A percentile compares a stretch with the other conserved stretches of the same genome.
These are phyloP conservation scores for Phaeotremella skinneri DNA, from an alignment of 768 basidiomycete genomes.

Conservation along the genomic window DNA sequence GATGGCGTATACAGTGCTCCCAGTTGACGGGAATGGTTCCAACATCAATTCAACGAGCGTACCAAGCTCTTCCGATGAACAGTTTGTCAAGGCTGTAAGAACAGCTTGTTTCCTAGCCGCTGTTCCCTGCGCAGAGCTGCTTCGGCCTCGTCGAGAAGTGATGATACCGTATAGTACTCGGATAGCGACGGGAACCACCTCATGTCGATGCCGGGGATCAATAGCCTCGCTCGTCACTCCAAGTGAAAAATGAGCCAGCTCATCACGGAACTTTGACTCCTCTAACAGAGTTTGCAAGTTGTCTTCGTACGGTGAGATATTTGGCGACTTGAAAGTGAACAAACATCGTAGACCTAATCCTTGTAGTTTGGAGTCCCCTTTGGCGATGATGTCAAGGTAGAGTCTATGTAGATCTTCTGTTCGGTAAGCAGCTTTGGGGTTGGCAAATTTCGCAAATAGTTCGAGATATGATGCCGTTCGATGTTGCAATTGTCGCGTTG, in stretches of 20 bases:
- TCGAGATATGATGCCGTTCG: constrained; percentile 70
- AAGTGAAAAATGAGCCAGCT: constrained; percentile 70
- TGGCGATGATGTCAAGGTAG: constrained; percentile 73
- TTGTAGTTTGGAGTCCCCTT: constrained; percentile 79
- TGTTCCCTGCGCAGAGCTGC: constrained; percentile 59
- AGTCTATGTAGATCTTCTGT: constrained; percentile 64
- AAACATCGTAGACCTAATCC: constrained; percentile 71
- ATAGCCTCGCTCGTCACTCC: constrained; percentile 57
- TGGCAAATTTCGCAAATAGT: constrained; percentile 82
- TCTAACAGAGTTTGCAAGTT: constrained; percentile 71
- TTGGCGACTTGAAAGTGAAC: constrained; percentile 72
- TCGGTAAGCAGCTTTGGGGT: constrained; percentile 82
- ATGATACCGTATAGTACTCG: constrained; percentile 83
- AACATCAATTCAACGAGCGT: constrained; percentile 86
- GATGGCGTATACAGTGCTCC: constrained; percentile 11
- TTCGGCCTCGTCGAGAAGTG: constrained; percentile 71
- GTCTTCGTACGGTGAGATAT: constrained; percentile 62
- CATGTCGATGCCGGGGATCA: constrained; percentile 60
- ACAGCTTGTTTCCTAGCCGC: constrained; percentile 72
- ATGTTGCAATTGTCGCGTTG: constrained; percentile 40
- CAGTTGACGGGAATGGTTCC: constrained; percentile 57
- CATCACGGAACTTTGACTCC: constrained; percentile 84
- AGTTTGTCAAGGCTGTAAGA: constrained; percentile 66
- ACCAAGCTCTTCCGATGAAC: constrained; percentile 68
- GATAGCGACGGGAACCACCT: constrained; percentile 67